Evolutionary conservation across 768 basidiomycete genomes (phyloP), one percentile per base, ranked within the genome.

Genomic region (Podaxis rugospora): DNA sequence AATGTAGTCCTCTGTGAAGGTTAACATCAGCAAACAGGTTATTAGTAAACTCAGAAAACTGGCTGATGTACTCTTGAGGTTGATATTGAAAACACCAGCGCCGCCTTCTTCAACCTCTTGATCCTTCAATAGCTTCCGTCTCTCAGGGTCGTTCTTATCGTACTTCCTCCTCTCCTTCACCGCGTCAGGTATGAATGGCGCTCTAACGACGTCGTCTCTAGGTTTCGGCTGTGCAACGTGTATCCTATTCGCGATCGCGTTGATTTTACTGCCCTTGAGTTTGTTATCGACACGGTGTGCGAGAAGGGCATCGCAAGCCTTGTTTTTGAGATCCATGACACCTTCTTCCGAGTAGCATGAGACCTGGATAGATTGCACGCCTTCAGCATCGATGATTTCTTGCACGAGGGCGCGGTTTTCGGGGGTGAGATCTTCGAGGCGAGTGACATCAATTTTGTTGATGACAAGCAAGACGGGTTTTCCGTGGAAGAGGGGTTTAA

Each of bases 401-500:
- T 96, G 87, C 21, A 98, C 89, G 62, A 95, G 81, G 1, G 85
- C 82, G 49, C 87, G 89, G 63, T 84, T 84, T 66, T 93, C 91
- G 9, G 86, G 77, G 11, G 84, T 72, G 25, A 98, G 83, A 68
- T 98, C 94, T 44, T 92, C 89, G 27, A 95, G 84, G 51, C 94
- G 88, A 67, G 79, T 90, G 61, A 98, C 88, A 70, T 99, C 97
- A 67, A 95, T 88, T 83, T 99, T 99, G 85, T 99, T 99, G 75
- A 98, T 88, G 67, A 98, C 95, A 37, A 99, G 87, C 61, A 99
- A 68, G 50, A 89, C 92, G 44, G 95, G 96, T 75, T 98, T 98
- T 72, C 89, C 90, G 55, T 82, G 79, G 76, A 99, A 99, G 51
- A 99, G 85, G 40, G 97, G 97, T 76, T 98, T 98, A 78, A 99